A percentile compares a stretch with the other conserved stretches of the same genome.
Conservation (phyloP, 345 rosid genomes). For the Erysimum cheiranthoides region DNA sequence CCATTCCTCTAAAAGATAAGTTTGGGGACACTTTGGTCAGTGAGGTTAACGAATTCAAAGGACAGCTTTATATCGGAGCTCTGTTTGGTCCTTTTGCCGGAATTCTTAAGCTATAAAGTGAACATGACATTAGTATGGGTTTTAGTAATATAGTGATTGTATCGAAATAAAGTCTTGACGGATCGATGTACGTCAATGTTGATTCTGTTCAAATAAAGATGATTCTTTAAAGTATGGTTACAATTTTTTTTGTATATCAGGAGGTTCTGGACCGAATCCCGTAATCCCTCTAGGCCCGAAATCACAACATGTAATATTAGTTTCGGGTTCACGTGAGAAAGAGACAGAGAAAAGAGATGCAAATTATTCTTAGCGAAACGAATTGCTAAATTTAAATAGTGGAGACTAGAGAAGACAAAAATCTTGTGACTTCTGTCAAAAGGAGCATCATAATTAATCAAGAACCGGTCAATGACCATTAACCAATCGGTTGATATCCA, state of each 20-base stretch:
- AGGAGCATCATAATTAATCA: slow-evolving; percentile 21
- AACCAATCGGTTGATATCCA: not conserved
- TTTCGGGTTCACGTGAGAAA: slow-evolving; percentile 35
- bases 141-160: slow-evolving; percentile 2
- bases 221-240: not conserved
- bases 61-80: slow-evolving; percentile 38
- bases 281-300: too few species aligned
- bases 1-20: slow-evolving; percentile 13
- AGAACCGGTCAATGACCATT: slow-evolving; percentile 10
- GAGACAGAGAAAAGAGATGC: not conserved
- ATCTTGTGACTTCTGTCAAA: slow-evolving; percentile 33
- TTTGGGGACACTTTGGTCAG: slow-evolving; percentile 44
- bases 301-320: not conserved
- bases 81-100: slow-evolving; percentile 38
- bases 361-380: not conserved
- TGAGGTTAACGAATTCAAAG: slow-evolving; percentile 41
- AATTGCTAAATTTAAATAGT: not conserved
- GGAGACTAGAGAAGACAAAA: slow-evolving; percentile 20
- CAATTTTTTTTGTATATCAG: not conserved
- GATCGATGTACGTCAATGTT: slow-evolving; percentile 5
- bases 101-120: slow-evolving; percentile 26
- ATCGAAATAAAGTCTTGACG: not conserved
- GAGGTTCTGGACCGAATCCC: too few species aligned
- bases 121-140: not conserved
- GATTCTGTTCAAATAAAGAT: slow-evolving; percentile 16